These are phyloP conservation scores for Chlamydomonas sp. DNA, from an alignment of 139 green algal genomes.

Conservation along the genomic window DNA sequence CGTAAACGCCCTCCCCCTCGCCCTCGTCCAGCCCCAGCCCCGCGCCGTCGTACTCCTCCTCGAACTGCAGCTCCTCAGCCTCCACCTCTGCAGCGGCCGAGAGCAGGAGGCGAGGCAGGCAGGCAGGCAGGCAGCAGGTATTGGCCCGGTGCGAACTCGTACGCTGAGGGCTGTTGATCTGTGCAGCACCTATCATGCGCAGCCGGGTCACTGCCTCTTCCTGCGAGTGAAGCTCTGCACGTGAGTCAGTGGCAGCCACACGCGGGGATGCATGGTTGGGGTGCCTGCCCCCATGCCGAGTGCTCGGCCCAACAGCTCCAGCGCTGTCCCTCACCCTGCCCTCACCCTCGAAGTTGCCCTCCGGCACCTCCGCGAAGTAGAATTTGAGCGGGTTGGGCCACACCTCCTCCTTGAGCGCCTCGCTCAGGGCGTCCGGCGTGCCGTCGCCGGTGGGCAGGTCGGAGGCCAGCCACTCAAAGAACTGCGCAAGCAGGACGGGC, in stretches of 20 bases:
- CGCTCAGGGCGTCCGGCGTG: constrained; percentile 22
- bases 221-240: not conserved
- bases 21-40: not conserved
- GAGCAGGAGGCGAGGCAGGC: not conserved
- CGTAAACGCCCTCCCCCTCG: not conserved
- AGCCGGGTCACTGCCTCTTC: not conserved
- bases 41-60: not conserved
- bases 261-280: not conserved
- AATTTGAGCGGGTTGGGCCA: constrained; percentile 73
- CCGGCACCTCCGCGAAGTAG: constrained; percentile 32
- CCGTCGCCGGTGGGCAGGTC: not conserved
- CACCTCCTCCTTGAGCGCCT: constrained; percentile 69
- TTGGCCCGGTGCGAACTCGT: too few relatives aligned
- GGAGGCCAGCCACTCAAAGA: constrained; percentile 16
- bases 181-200: not conserved
- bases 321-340: too few relatives aligned
- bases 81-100: not conserved
- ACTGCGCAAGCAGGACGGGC: not conserved
- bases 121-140: not conserved
- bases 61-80: not conserved
- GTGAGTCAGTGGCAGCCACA: not conserved
- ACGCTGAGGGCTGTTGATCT: too few relatives aligned
- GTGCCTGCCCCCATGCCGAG: not conserved
- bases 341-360: not conserved
- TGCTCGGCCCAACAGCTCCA: not conserved